phyloP scores from a whole-genome alignment of 1,284 basidiomycete species.

The Termitomyces sp. region DNA sequence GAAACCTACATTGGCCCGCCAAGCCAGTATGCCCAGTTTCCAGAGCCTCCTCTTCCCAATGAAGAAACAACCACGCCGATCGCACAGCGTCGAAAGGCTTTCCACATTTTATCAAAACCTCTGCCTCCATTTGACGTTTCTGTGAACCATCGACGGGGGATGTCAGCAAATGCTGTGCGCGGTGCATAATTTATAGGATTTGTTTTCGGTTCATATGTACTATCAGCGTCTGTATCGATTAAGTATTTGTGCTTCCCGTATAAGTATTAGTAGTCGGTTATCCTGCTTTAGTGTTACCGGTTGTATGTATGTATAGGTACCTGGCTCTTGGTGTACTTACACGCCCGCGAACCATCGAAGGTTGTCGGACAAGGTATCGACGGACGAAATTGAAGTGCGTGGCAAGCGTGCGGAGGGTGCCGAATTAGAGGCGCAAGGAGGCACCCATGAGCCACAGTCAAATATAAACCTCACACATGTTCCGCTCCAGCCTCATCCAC shows the following conservation, averaged over 20 bases:
- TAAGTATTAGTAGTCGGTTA: slow-evolving; percentile 5
- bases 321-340: no score
- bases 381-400: slow-evolving; percentile 7
- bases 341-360: neutral
- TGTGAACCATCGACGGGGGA: slow-evolving; percentile 53
- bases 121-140: slow-evolving; percentile 40
- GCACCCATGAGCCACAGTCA: slow-evolving; percentile 13
- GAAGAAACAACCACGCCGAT: slow-evolving; percentile 42
- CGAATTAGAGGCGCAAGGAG: slow-evolving; percentile 16
- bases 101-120: slow-evolving; percentile 60
- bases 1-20: slow-evolving; percentile 57
- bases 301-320: slow-evolving; percentile 20
- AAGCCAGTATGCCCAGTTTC: slow-evolving; percentile 64
- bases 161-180: slow-evolving; percentile 56
- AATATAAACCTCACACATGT: slow-evolving; percentile 16
- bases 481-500: slow-evolving; percentile 12
- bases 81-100: slow-evolving; percentile 57
- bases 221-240: slow-evolving; percentile 20
- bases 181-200: slow-evolving; percentile 28
- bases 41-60: slow-evolving; percentile 49
- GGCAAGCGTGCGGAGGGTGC: slow-evolving; percentile 19
- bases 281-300: slow-evolving; percentile 22
- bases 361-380: slow-evolving; percentile 4
- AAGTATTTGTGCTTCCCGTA: slow-evolving; percentile 11
- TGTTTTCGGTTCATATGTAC: slow-evolving; percentile 15